phyloP scores from a whole-genome alignment of 2,329 filamentous ascomycete genomes.

The Macroventuria anomochaeta region DNA sequence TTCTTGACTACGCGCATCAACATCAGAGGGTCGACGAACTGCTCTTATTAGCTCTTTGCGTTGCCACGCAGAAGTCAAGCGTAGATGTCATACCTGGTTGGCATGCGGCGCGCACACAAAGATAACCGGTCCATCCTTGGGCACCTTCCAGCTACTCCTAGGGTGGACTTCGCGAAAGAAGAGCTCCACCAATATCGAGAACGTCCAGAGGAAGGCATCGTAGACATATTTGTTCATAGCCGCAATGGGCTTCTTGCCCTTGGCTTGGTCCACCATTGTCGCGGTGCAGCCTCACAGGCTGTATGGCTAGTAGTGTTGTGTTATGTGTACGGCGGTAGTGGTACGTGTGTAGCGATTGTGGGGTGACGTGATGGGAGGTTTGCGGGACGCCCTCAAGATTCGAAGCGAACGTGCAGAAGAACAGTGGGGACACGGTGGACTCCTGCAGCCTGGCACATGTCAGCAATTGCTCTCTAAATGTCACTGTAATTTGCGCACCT shows the following conservation, averaged over 20 bases:
- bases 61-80: neutral
- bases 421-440: conserved; percentile 20
- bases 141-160: conserved; percentile 92
- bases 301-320: conserved; percentile 1
- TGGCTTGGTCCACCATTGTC: conserved; percentile 24
- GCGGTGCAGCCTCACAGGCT: conserved; percentile 16
- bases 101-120: conserved; percentile 97
- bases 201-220: conserved; percentile 77
- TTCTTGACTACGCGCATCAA: conserved; percentile 88
- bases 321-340: conserved; percentile 16
- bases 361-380: conserved; percentile 16
- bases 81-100: conserved; percentile 59
- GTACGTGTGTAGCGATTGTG: conserved; percentile 22
- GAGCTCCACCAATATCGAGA: conserved; percentile 86
- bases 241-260: conserved; percentile 45
- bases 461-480: conserved; percentile 5
- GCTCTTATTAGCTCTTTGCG: conserved; percentile 20
- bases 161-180: conserved; percentile 99
- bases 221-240: conserved; percentile 76
- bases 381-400: conserved; percentile 16
- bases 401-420: conserved; percentile 19
- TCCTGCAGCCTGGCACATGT: conserved; percentile 18
- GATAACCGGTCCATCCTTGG: conserved; percentile 84
- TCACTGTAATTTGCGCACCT: conserved; percentile 14
- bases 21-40: conserved; percentile 96